A percentile compares a stretch with the other conserved stretches of the same genome.
Conservation (phyloP, 768 basidiomycete species). For the Phanerochaete sordida region DNA sequence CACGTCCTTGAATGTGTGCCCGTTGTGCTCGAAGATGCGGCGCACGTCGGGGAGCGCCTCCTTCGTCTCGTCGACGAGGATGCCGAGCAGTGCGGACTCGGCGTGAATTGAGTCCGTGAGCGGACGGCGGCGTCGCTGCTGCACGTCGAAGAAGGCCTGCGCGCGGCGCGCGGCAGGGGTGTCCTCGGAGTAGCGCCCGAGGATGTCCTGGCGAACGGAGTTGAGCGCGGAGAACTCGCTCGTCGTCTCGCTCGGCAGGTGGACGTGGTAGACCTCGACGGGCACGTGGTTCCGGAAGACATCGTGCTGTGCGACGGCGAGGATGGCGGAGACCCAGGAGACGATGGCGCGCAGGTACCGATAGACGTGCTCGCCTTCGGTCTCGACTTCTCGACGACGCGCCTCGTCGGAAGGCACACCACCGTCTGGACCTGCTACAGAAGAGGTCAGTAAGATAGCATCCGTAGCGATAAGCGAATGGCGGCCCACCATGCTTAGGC, state of each 20-base stretch:
- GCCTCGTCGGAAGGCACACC: conserved; percentile 1
- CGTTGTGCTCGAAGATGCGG: background rate
- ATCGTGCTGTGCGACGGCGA: conserved; percentile 7
- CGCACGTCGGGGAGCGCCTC: background rate
- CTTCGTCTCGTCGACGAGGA: background rate
- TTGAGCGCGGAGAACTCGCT: background rate
- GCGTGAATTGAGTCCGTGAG: conserved; percentile 5
- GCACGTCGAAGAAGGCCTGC: background rate
- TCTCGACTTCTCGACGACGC: conserved; percentile 1
- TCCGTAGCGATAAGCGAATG: too few relatives aligned
- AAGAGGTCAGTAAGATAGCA: background rate
- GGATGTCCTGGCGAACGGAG: conserved; percentile 2
- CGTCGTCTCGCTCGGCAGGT: background rate
- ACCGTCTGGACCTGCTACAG: background rate
- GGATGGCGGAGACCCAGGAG: conserved; percentile 7
- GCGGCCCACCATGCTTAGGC: too few relatives aligned
- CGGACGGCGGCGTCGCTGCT: background rate
- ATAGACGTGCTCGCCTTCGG: conserved; percentile 8
- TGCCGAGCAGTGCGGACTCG: conserved; percentile 4
- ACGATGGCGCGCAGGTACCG: conserved; percentile 11
- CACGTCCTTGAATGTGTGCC: background rate
- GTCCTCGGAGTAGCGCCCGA: conserved; percentile 1
- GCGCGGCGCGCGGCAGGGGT: background rate
- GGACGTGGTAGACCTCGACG: conserved; percentile 6
- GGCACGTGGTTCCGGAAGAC: background rate